Percentiles rank a stretch among this genome's conserved stretches.
Conservation (phyloP, 331 rosid genomes). For the Malus hybrid region DNA sequence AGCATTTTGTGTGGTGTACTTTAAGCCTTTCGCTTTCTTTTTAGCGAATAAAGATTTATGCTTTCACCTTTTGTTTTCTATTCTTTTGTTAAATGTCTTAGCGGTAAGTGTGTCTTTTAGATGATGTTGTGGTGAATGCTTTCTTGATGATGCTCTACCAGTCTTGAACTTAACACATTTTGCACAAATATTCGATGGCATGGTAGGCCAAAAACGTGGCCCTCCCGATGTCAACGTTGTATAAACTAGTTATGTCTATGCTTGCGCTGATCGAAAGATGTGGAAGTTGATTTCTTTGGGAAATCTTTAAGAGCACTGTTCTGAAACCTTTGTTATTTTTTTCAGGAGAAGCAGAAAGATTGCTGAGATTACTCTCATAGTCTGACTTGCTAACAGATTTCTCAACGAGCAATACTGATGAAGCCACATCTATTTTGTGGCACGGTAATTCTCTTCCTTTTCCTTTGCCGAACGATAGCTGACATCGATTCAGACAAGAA, state of each 20-base stretch:
- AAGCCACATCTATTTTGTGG: conserved; percentile 26
- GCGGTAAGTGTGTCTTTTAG: neutral
- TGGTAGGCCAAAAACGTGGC: conserved; percentile 12
- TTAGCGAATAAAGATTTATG: conserved; percentile 17
- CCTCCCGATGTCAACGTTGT: neutral
- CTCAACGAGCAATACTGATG: conserved; percentile 34
- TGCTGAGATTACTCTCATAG: conserved; percentile 18
- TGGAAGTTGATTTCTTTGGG: neutral
- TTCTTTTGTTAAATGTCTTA: neutral
- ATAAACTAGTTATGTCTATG: neutral
- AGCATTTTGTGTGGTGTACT: conserved; percentile 21
- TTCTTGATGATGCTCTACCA: neutral
- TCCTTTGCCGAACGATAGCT: conserved; percentile 24
- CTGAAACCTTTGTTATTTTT: conserved; percentile 19
- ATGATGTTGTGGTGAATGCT: neutral
- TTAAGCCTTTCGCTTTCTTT: conserved; percentile 25
- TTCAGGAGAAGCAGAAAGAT: conserved; percentile 40
- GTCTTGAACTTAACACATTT: conserved; percentile 14
- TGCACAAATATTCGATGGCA: neutral
- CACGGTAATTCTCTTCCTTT: conserved; percentile 21
- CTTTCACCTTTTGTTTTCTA: conserved; percentile 20
- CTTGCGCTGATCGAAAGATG: neutral
- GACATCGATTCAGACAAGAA: conserved; percentile 66
- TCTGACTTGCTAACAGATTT: conserved; percentile 8
- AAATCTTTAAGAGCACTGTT: conserved; percentile 6